Conservation (phyloP, 1,139 yeast species). For the Zygosaccharomyces sapae region DNA sequence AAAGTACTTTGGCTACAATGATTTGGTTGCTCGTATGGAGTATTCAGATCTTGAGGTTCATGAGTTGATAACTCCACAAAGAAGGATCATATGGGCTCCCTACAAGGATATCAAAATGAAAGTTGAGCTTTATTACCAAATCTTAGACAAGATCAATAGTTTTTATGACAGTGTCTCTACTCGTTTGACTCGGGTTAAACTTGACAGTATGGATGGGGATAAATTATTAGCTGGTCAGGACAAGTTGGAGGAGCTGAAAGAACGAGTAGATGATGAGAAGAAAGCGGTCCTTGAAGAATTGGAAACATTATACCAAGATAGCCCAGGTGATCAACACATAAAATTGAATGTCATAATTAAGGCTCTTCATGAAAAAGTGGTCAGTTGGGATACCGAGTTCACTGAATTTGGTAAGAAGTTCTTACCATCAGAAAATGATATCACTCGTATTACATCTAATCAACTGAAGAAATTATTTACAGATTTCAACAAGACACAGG, state of each 20-base stretch:
- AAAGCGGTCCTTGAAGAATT: constrained; percentile 45
- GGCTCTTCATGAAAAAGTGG: constrained; percentile 75
- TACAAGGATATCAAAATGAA: constrained; percentile 67
- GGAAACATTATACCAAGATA: constrained; percentile 49
- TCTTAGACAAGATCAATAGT: constrained; percentile 48
- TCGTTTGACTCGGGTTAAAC: constrained; percentile 71
- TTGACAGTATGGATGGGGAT: constrained; percentile 70
- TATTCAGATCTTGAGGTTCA: constrained; percentile 69
- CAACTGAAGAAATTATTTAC: constrained; percentile 74
- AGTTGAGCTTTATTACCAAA: constrained; percentile 54
- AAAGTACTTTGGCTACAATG: constrained; percentile 79
- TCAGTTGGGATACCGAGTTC: constrained; percentile 84
- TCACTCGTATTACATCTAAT: constrained; percentile 82
- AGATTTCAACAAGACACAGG: constrained; percentile 40
- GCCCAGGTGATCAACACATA: constrained; percentile 62
- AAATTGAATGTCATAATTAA: constrained; percentile 66
- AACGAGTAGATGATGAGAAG: constrained; percentile 51
- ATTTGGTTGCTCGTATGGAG: constrained; percentile 74
- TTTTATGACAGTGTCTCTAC: constrained; percentile 72
- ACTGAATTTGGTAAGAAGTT: constrained; percentile 73
- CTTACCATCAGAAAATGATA: constrained; percentile 90
- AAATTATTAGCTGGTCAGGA: constrained; percentile 65
- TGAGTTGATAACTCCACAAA: constrained; percentile 75
- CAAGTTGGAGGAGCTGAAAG: constrained; percentile 55
- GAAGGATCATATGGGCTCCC: constrained; percentile 68